Evolutionary conservation across 768 basidiomycete species (phyloP).

Genomic region (Leccinum subtestaceum): DNA sequence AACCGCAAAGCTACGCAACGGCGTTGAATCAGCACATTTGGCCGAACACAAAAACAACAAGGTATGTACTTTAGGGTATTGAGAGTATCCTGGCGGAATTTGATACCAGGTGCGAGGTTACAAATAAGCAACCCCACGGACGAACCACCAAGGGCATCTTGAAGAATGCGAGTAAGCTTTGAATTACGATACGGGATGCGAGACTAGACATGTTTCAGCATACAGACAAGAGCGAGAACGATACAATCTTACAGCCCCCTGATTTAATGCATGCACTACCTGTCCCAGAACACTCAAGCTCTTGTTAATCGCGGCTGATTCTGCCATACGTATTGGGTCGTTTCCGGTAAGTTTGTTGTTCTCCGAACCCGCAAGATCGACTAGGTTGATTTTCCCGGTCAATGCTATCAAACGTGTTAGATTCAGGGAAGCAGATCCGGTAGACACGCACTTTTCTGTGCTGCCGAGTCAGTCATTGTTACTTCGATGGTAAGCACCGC

Average conservation of each 20-base stretch:
- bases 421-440: no score
- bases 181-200: slow-evolving; percentile 90
- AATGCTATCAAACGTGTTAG: slow-evolving; percentile 42
- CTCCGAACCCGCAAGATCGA: slow-evolving; percentile 89
- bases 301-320: slow-evolving; percentile 88
- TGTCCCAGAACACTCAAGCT: slow-evolving; percentile 83
- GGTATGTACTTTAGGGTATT: slow-evolving; percentile 81
- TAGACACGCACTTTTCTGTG: slow-evolving; percentile 49
- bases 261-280: slow-evolving; percentile 82
- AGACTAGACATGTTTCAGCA: slow-evolving; percentile 39
- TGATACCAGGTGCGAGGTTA: slow-evolving; percentile 79
- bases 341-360: slow-evolving; percentile 92
- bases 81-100: slow-evolving; percentile 82
- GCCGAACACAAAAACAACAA: not conserved
- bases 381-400: slow-evolving; percentile 78
- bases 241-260: slow-evolving; percentile 49
- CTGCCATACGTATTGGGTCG: slow-evolving; percentile 81
- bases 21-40: not conserved
- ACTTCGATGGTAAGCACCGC: slow-evolving; percentile 78
- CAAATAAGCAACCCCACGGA: slow-evolving; percentile 81
- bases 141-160: slow-evolving; percentile 85
- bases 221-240: not conserved
- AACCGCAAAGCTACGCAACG: slow-evolving; percentile 63
- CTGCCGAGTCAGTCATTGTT: slow-evolving; percentile 50
- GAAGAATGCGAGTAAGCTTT: slow-evolving; percentile 83